Base-by-base conservation (phyloP, 352 stramenopile genomes). In the Peronospora destructor region DNA sequence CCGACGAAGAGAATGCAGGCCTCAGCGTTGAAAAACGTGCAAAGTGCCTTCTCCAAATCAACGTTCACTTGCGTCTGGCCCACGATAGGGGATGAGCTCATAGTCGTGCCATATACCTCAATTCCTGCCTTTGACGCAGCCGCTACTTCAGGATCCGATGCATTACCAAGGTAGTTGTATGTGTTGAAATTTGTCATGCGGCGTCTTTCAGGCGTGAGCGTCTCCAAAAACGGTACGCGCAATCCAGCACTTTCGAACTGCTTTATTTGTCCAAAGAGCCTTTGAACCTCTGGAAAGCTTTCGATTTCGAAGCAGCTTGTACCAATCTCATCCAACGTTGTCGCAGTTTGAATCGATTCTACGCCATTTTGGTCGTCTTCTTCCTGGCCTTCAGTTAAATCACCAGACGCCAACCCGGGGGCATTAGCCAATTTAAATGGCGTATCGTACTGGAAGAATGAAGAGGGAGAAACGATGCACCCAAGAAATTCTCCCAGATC, bases 151-250 rank as follows among this genome's bases (percentile, higher is more conserved):
- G 55, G 46, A 58, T 88, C 66, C 21, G 68, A 80, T 2, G 80
- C 76, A 39, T 89, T 84, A 14, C 80, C 80, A 12, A 91, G 66
- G 50, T 91, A 91, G 50, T 91, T 91, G 69, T 91, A 91, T 38
- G 80, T 89, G 66, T 89, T 89, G 59, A 87, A 89, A 73, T 91
- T 91, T 21, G 76, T 68, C 72, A 85, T 85, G 36, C 72, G 65
- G 10, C 76, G 69, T 63, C 84, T 87, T 46, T 81, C 76, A 1
- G 73, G 55, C 21, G 76, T 87, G 4, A 91, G 56, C 19, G 73
- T 76, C 38, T 91, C 79, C 34, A 91, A 56, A 41, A 73, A 91
- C 39, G 76, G 76, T 26, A 91, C 73, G 6, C 55, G 55, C 47
- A 91, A 60, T 26, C 81, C 81, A n/a, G 77, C 77, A 30, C 68